Evolutionary conservation across 1,284 basidiomycete species (phyloP).

Genomic region (Chalciporus piperatoides): DNA sequence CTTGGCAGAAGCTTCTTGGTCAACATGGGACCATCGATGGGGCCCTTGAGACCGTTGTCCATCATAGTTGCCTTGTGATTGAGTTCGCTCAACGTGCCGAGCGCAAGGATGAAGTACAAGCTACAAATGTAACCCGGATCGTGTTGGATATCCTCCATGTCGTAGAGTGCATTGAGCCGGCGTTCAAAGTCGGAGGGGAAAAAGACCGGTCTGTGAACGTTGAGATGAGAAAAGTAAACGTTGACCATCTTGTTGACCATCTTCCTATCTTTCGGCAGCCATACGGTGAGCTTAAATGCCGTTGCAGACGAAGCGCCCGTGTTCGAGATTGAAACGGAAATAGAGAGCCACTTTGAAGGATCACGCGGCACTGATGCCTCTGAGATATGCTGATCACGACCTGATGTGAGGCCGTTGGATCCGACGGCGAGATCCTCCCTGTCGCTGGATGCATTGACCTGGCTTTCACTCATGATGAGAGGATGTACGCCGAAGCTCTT

Average conservation of each 20-base stretch:
- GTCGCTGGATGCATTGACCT: conserved; percentile 46
- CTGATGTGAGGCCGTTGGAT: conserved; percentile 61
- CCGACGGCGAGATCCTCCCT: conserved; percentile 74
- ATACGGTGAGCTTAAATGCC: conserved; percentile 47
- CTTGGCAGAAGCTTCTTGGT: conserved; percentile 60
- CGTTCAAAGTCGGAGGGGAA: conserved; percentile 60
- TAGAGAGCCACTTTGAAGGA: conserved; percentile 53
- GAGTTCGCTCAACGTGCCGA: conserved; percentile 76
- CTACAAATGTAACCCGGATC: conserved; percentile 77
- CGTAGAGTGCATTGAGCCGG: conserved; percentile 62
- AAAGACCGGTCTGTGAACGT: conserved; percentile 73
- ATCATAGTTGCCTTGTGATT: conserved; percentile 55
- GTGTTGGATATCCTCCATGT: conserved; percentile 44
- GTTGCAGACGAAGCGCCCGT: conserved; percentile 32
- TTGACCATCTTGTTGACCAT: conserved; percentile 59
- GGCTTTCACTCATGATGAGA: conserved; percentile 62
- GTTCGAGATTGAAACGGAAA: conserved; percentile 48
- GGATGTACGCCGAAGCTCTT: conserved; percentile 74
- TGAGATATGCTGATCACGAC: conserved; percentile 57
- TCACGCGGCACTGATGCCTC: conserved; percentile 60
- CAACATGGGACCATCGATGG: conserved; percentile 29
- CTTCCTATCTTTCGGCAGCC: conserved; percentile 71
- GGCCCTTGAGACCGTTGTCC: conserved; percentile 33
- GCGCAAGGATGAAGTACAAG: conserved; percentile 69
- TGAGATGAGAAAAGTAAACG: conserved; percentile 71